Evolutionary conservation across 345 rosid genomes (phyloP), one percentile per base, ranked within the genome.

Genomic region (Arabis alpina): DNA sequence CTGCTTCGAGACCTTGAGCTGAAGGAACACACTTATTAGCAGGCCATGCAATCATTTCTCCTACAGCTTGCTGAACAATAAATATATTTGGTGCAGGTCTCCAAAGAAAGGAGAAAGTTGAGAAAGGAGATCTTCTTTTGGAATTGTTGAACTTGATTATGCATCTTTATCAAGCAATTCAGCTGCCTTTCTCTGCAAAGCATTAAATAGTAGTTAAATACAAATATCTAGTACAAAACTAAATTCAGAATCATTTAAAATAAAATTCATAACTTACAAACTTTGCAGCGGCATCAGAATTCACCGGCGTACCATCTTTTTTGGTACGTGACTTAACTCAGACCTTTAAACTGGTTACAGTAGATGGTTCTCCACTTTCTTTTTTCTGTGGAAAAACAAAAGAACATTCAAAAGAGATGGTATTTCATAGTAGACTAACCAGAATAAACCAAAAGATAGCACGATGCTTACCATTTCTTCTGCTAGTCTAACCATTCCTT

Each of bases 81-180:
- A 0, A 15, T 2, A 62, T 32, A 0, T 13, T 4, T 0, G 11
- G 6, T 14, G 30, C 0, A 62, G 16, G 54, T 49, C 67, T 47
- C 54, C 67, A 62, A 15, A 47, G 30, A 44, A 45, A 62, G 2
- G 16, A 54, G n/a, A 54, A 0, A 30, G 6, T n/a, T 56, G n/a
- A 2, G 34, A 19, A 4, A 25, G 30, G 7, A 0, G 27, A 25
- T 51, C 37, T 12, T 28, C 58, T 3, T 4, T 3, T 27, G 39
- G 39, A 11, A 28, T 53, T 53, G 39, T 6, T 47, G 51, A 15
- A 47, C 2, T 47, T 15, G 51, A n/a, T n/a, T n/a, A 47, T 47
- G 1, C 10, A 15, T 47, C 51, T 15, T 1, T 47, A 15, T 47
- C 51, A 47, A 14, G 4, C 2, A 14, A 8, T 25, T 15, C 51